These are phyloP conservation scores for Lasiodiplodia sp. DNA, from an alignment of 2,329 filamentous ascomycete species.

Conservation along the genomic window DNA sequence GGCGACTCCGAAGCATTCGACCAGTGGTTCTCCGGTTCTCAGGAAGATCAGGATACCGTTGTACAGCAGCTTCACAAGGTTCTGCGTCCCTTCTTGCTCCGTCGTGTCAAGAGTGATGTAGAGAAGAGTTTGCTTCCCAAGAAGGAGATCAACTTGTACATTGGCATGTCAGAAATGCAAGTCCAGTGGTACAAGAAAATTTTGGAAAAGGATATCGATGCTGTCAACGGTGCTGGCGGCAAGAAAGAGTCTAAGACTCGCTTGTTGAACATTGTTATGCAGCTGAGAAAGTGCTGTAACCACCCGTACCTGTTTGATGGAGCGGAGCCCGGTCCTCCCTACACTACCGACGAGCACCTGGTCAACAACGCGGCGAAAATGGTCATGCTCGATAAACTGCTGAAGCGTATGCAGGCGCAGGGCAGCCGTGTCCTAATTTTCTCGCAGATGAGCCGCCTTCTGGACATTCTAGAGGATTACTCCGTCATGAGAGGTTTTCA, in stretches of 20 bases:
- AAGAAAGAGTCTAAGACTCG: conserved; percentile 98
- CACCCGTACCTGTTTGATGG: conserved; percentile 98
- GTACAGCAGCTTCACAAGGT: conserved; percentile 96
- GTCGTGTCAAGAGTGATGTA: conserved; percentile 95
- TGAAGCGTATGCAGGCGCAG: conserved; percentile 81
- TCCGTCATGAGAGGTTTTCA: conserved; percentile 94
- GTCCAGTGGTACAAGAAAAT: conserved; percentile 99
- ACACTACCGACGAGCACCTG: conserved; percentile 96
- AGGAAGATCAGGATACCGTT: conserved; percentile 90
- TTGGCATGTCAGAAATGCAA: conserved; percentile 99
- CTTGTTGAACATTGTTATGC: conserved; percentile 98
- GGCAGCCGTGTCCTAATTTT: conserved; percentile 98
- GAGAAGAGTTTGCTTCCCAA: conserved; percentile 97
- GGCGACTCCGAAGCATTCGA: conserved; percentile 97
- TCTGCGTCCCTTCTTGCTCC: conserved; percentile 88
- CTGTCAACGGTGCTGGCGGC: conserved; percentile 93
- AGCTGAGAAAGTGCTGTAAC: conserved; percentile 97
- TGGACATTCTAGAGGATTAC: conserved; percentile 98
- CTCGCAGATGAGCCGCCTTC: conserved; percentile 96
- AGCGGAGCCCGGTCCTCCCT: conserved; percentile 94
- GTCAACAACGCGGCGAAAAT: conserved; percentile 96
- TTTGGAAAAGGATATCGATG: conserved; percentile 97
- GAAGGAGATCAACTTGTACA: conserved; percentile 95
- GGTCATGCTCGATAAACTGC: conserved; percentile 91
- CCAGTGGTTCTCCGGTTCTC: conserved; percentile 94